Evolutionary conservation across 2,329 filamentous ascomycete genomes (phyloP), one percentile per base, ranked within the genome.

Genomic region (Knoxdaviesia proteae): DNA sequence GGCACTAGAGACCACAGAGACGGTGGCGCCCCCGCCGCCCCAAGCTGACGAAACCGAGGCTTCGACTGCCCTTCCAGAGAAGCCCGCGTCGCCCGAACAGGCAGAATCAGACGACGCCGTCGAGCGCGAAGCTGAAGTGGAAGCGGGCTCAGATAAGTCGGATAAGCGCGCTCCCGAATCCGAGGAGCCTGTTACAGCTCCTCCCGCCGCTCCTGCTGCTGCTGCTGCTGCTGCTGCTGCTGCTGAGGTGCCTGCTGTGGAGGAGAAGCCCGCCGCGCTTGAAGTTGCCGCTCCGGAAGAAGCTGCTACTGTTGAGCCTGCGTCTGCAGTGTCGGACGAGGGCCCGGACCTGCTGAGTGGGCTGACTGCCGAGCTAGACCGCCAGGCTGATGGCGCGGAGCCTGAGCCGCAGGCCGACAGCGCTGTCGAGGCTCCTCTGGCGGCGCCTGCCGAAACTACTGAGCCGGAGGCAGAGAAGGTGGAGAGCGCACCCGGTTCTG

Each of bases 1-100:
- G 2, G 53, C 52, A 31, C 50, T 53, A 9, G 45, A 50, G 20
- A 39, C 49, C 7, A 46, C 51, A 36, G 50, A 30, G 6, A 32
- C 32, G 35, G 10, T 8, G 32, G 41, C 36, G 29, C 42, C 44
- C 5, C 20, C 20, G 20, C 20, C 20, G 20, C 20, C 20, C 20
- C 20, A 20, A 20, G 20, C 20, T 20, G 20, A 20, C 20, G 20
- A 20, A 20, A 20, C 20, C 20, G 3, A 20, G 20, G 20, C 20
- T 20, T 20, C 20, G 20, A 20, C 20, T 20, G 20, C 20, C 20
- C 20, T 20, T 20, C 20, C 20, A 20, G 20, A 20, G 3, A 20
- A 20, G 20, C 20, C 20, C 20, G 20, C 20, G 20, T 20, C 20
- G 20, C 20, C 20, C 20, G 20, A 20, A 2, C 20, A 20, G 20